A percentile compares a stretch with the other conserved stretches of the same genome.
phyloP scores from a whole-genome alignment of 768 basidiomycete genomes.

The Kwoniella sp. region DNA sequence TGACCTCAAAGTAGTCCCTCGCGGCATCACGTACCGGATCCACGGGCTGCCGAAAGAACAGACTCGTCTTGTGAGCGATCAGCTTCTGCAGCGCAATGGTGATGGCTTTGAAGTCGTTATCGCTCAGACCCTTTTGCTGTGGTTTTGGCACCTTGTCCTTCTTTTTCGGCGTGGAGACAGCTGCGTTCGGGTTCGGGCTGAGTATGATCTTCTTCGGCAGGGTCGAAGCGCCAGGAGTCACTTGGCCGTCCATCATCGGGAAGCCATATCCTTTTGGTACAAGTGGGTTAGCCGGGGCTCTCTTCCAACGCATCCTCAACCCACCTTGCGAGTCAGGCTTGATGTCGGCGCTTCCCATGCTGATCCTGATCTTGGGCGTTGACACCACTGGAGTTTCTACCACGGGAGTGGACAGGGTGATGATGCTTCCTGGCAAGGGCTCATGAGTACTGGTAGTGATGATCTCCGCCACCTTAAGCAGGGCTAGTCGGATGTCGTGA shows the following conservation, averaged over 20 bases:
- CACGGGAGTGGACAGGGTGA: slow-evolving; percentile 70
- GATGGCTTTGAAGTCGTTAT: slow-evolving; percentile 70
- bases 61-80: slow-evolving; percentile 66
- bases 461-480: slow-evolving; percentile 86
- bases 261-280: slow-evolving; percentile 19
- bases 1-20: slow-evolving; percentile 82
- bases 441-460: slow-evolving; percentile 79
- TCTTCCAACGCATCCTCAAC: background rate
- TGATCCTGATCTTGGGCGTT: slow-evolving; percentile 61
- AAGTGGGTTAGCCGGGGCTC: background rate
- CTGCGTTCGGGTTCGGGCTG: slow-evolving; percentile 6
- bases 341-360: slow-evolving; percentile 26
- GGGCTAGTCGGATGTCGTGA: slow-evolving; percentile 82
- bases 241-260: slow-evolving; percentile 12
- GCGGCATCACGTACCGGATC: slow-evolving; percentile 90
- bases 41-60: slow-evolving; percentile 80
- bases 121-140: slow-evolving; percentile 69
- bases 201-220: slow-evolving; percentile 29
- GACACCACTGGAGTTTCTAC: slow-evolving; percentile 54
- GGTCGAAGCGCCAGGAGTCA: background rate
- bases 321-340: slow-evolving; percentile 9
- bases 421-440: slow-evolving; percentile 76
- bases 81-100: slow-evolving; percentile 72
- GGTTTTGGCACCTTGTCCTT: slow-evolving; percentile 61
- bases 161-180: slow-evolving; percentile 5